These are phyloP conservation scores for Tetraselmis striata DNA, from an alignment of 139 green algal genomes.

Conservation along the genomic window DNA sequence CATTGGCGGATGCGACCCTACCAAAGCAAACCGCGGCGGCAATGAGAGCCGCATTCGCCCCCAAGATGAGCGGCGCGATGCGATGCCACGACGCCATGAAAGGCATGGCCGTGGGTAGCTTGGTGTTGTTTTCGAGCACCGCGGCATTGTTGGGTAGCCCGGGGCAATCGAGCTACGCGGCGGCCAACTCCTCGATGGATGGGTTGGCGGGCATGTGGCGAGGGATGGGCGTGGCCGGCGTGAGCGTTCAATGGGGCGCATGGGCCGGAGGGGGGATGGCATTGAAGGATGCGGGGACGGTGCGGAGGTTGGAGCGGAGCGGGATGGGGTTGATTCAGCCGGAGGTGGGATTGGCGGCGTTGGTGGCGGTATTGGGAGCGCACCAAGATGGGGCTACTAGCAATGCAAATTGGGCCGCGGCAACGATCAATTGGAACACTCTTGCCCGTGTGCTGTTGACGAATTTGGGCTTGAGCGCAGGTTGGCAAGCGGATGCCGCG, in stretches of 20 bases:
- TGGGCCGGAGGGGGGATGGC: constrained; percentile 83
- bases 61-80: constrained; percentile 18
- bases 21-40: constrained; percentile 27
- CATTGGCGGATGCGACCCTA: constrained; percentile 49
- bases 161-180: constrained; percentile 50
- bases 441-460: background rate
- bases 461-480: background rate
- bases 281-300: constrained; percentile 40
- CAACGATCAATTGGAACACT: background rate
- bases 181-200: constrained; percentile 50
- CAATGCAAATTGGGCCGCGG: background rate
- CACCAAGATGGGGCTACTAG: background rate
- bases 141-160: constrained; percentile 64
- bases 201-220: constrained; percentile 8
- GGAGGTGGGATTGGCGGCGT: constrained; percentile 41
- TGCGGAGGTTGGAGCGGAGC: constrained; percentile 39
- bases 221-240: constrained; percentile 9
- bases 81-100: background rate
- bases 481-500: too few species aligned
- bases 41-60: constrained; percentile 16
- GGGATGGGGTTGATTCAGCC: constrained; percentile 55
- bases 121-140: constrained; percentile 74
- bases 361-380: constrained; percentile 18
- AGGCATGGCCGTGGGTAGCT: background rate
- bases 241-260: constrained; percentile 81